A percentile compares a stretch with the other conserved stretches of the same genome.
These are phyloP conservation scores for Apiotrichum akiyoshidainum DNA, from an alignment of 1,284 basidiomycete species.

Conservation along the genomic window DNA sequence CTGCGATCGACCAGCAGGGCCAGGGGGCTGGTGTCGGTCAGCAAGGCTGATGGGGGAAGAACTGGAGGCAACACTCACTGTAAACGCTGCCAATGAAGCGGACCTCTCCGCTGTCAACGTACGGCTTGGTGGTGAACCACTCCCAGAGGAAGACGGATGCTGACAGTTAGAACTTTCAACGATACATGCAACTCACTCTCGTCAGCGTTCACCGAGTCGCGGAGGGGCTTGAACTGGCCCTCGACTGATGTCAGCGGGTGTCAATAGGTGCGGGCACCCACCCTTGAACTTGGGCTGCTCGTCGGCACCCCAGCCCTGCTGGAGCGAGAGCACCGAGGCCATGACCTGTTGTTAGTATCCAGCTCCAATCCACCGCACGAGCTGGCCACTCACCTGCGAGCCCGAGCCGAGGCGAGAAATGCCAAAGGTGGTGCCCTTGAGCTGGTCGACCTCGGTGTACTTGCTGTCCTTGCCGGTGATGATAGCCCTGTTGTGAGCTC, in stretches of 20 bases:
- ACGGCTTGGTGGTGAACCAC: conserved; percentile 97
- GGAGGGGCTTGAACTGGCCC: conserved; percentile 82
- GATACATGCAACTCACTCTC: conserved; percentile 36
- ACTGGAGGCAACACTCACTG: conserved; percentile 29
- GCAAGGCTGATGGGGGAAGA: neutral
- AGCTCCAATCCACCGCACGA: neutral
- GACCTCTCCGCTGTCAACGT: conserved; percentile 73
- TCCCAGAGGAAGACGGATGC: conserved; percentile 66
- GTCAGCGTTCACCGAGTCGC: conserved; percentile 84
- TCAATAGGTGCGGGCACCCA: conserved; percentile 39
- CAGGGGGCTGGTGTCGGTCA: conserved; percentile 68
- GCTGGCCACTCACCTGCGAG: conserved; percentile 10
- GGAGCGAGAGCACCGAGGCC: conserved; percentile 88
- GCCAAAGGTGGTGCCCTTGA: conserved; percentile 78
- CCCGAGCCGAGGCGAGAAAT: conserved; percentile 78
- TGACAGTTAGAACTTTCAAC: conserved; percentile 15
- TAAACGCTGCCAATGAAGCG: conserved; percentile 59
- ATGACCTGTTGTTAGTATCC: conserved; percentile 68
- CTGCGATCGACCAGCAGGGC: conserved; percentile 93
- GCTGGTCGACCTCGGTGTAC: conserved; percentile 70
- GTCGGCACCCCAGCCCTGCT: conserved; percentile 67
- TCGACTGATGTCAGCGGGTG: conserved; percentile 60
- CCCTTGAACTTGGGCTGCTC: conserved; percentile 68
- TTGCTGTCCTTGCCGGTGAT: conserved; percentile 75
- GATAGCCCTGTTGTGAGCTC: conserved; percentile 66